Base-by-base conservation (phyloP, 2,329 filamentous ascomycete genomes). In the Pleoardoris graminearum region DNA sequence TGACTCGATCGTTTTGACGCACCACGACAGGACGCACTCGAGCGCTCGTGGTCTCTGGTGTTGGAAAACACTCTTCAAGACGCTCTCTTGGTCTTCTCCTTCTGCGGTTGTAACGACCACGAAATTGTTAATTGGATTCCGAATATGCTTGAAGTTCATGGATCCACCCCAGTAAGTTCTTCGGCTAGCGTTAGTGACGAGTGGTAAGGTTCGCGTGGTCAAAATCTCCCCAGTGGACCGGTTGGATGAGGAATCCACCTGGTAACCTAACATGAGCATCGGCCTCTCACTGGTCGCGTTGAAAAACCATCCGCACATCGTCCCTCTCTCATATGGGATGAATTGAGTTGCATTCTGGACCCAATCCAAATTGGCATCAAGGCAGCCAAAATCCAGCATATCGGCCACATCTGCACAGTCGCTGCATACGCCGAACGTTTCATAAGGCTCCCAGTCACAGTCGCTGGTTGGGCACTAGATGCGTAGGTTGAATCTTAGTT, bases 11-110 rank as follows among this genome's bases (percentile, higher is more conserved):
- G 45, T 57, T 27, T 61, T 55, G 10, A 61, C 53, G 37, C 60
- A 62, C 53, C 51, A 62, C 8, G 50, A 42, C 2, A 60, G 30
- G 8, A 60, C 32, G 38, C 58, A 60, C 37, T 60, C 58, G 2
- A 43, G 23, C 8, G 50, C 47, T 32, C 19, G 19, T 19, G 58
- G 55, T 1, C 27, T 58, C 11, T 47, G 23, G 29, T 53, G 38
- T 16, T 35, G 39, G 17, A 50, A 47, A 7, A 60, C 19, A 38
- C 45, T 48, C 4, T 35, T 50, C n/a, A 44, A 12, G 10, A 44
- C 43, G 50, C 60, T 48, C 25, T 46, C 19, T 44, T 29, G 38
- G 12, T 52, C 45, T 43, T 23, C 11, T 41, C 41, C 53, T 23
- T 41, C 41, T 25, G 49, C 14, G 6, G 54, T 30, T n/a, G 39